A percentile compares a stretch with the other conserved stretches of the same genome.
These are phyloP conservation scores for Candida glucosophila DNA, from an alignment of 1,139 yeast species.

Conservation along the genomic window DNA sequence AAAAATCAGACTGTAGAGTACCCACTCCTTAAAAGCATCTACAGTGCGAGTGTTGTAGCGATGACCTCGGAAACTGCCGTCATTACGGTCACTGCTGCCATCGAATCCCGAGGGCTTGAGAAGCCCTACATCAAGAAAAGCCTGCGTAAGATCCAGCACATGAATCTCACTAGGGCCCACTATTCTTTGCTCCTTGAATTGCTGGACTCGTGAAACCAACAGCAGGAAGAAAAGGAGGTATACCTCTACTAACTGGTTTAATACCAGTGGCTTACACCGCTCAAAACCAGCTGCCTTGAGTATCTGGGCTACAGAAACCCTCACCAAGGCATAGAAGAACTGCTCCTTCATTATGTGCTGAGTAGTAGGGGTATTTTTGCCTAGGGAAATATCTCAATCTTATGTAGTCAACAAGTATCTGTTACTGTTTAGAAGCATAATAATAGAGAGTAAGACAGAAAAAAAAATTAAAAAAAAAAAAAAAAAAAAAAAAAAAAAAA, in stretches of 20 bases:
- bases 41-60: conserved; percentile 33
- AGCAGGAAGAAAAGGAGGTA: conserved; percentile 46
- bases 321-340: conserved; percentile 50
- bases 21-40: conserved; percentile 32
- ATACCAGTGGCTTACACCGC: conserved; percentile 50
- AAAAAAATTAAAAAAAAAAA: too few species aligned
- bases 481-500: too few species aligned
- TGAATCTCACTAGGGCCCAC: conserved; percentile 21
- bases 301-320: conserved; percentile 60
- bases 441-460: too few species aligned
- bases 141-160: conserved; percentile 53
- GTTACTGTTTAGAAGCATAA: too few species aligned
- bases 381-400: too few species aligned
- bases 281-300: conserved; percentile 69
- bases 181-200: conserved; percentile 9
- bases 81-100: conserved; percentile 8
- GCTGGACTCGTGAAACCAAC: conserved; percentile 33
- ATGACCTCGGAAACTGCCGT: too few species aligned
- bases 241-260: conserved; percentile 57
- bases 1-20: conserved; percentile 20
- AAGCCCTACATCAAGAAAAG: conserved; percentile 47
- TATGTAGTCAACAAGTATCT: too few species aligned
- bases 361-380: too few species aligned
- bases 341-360: conserved; percentile 18
- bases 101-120: conserved; percentile 32